Percentiles rank a stretch among this genome's conserved stretches.
These are phyloP conservation scores for Penicillium digitatum DNA, from an alignment of 2,329 filamentous ascomycete species.

Conservation along the genomic window DNA sequence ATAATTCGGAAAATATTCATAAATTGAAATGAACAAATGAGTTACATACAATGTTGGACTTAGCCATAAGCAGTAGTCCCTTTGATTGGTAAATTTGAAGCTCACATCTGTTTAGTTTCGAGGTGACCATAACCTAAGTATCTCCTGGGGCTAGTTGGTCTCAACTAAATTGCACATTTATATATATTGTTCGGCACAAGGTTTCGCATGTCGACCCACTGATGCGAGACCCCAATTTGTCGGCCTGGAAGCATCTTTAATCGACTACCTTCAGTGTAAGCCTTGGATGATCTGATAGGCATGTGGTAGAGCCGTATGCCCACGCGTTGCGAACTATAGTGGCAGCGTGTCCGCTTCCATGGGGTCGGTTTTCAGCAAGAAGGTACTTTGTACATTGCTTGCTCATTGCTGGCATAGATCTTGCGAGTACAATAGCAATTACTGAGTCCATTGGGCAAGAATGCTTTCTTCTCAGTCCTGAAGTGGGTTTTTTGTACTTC, in stretches of 20 bases:
- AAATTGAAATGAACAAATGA: conserved; percentile 8
- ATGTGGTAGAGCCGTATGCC: background rate
- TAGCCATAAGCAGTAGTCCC: background rate
- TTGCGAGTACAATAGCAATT: background rate
- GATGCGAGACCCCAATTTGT: background rate
- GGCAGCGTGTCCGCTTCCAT: background rate
- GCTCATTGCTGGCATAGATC: no score
- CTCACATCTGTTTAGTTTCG: background rate
- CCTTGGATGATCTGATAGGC: background rate
- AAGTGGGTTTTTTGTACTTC: background rate
- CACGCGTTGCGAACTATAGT: background rate
- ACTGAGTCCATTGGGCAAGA: no score
- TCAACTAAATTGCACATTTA: background rate
- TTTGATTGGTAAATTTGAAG: background rate
- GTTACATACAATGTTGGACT: background rate
- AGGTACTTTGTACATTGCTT: background rate
- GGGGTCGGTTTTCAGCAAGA: background rate
- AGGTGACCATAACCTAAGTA: background rate
- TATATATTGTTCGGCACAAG: background rate
- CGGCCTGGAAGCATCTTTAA: background rate
- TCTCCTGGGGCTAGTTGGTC: background rate
- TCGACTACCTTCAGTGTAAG: background rate
- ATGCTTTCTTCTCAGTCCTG: background rate
- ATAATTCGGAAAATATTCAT: background rate
- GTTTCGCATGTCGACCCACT: background rate